Evolutionary conservation across 495 filamentous ascomycete species (phyloP).

Genomic region (Monascus purpureus): DNA sequence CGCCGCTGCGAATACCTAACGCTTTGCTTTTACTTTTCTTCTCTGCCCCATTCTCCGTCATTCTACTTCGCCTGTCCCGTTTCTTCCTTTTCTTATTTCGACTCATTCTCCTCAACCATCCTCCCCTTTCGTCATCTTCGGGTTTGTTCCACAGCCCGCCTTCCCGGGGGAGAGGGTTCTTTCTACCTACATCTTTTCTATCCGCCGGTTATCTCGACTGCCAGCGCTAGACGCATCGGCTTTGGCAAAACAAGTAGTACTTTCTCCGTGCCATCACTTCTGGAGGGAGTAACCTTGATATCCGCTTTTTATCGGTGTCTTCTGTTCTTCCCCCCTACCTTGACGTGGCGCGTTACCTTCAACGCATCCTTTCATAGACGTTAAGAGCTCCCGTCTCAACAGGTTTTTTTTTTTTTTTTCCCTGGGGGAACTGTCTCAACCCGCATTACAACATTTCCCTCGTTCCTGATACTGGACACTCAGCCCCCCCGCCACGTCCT

Average conservation of each 20-base stretch:
- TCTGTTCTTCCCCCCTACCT: constrained; percentile 1
- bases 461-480: neutral
- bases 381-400: neutral
- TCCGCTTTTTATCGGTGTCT: constrained; percentile 2
- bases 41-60: constrained; percentile 10
- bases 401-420: no score
- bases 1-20: neutral
- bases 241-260: neutral
- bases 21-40: constrained; percentile 4
- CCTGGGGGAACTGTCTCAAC: neutral
- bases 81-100: constrained; percentile 6
- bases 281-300: constrained; percentile 13
- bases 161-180: constrained; percentile 1
- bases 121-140: constrained; percentile 1
- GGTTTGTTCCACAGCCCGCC: neutral
- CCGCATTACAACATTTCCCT: neutral
- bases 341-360: constrained; percentile 1
- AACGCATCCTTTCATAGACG: neutral
- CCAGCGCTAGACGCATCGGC: neutral
- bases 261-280: constrained; percentile 4
- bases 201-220: neutral
- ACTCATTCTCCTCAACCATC: no score
- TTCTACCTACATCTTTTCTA: constrained; percentile 1
- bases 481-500: neutral
- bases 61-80: constrained; percentile 8